Evolutionary conservation across 2,329 filamentous ascomycete genomes (phyloP).

Genomic region (Myriosclerotinia scirpicola): DNA sequence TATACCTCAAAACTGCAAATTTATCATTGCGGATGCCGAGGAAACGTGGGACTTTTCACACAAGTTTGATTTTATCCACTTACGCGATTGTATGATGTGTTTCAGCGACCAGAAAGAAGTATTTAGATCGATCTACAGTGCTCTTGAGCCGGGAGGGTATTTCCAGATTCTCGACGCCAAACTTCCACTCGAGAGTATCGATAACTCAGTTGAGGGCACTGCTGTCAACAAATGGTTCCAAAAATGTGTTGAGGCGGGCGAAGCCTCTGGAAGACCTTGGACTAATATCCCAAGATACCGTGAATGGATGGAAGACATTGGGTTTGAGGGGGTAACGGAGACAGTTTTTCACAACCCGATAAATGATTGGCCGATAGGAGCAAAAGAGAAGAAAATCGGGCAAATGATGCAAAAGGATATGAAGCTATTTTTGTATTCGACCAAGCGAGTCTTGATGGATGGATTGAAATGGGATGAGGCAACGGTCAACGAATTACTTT

Average conservation of each 20-base stretch:
- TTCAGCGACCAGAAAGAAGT: conserved; percentile 27
- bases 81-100: conserved; percentile 24
- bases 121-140: conserved; percentile 21
- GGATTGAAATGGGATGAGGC: conserved; percentile 7
- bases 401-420: conserved; percentile 29
- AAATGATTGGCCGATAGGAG: conserved; percentile 52
- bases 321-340: conserved; percentile 56
- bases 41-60: conserved; percentile 48
- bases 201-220: conserved; percentile 32
- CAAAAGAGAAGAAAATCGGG: conserved; percentile 31
- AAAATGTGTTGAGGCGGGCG: conserved; percentile 25
- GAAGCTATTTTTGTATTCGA: conserved; percentile 2
- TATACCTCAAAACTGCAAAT: conserved; percentile 34
- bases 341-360: conserved; percentile 53
- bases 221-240: conserved; percentile 28
- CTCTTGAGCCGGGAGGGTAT: conserved; percentile 29
- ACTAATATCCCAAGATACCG: conserved; percentile 27
- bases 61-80: conserved; percentile 53
- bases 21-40: conserved; percentile 54
- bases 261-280: conserved; percentile 26
- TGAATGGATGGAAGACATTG: conserved; percentile 43
- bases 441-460: neutral
- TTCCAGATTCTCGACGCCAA: conserved; percentile 27
- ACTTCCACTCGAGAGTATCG: conserved; percentile 27
- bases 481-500: neutral